A percentile compares a stretch with the other conserved stretches of the same genome.
phyloP scores from a whole-genome alignment of 225 moss, liverwort and hornwort genomes.

The Asterella californica region DNA sequence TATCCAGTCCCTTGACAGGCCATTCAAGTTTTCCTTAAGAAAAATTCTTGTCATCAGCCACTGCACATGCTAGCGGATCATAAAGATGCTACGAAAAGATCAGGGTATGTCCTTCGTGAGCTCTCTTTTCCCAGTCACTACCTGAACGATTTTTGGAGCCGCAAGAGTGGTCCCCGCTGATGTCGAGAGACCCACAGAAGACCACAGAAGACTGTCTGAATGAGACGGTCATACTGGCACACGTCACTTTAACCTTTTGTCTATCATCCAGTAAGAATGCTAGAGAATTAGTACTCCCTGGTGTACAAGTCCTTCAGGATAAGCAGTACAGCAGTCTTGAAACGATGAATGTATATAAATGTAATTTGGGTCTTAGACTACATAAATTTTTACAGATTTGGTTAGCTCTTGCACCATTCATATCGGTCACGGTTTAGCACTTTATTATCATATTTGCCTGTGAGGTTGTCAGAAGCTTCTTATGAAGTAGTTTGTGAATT shows the following conservation, averaged over 20 bases:
- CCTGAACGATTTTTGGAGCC: neutral
- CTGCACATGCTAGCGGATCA: neutral
- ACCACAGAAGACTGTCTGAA: conserved; percentile 1
- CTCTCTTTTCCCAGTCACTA: neutral
- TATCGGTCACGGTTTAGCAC: too few relatives aligned
- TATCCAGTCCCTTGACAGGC: neutral
- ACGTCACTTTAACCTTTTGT: neutral
- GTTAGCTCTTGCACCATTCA: too few relatives aligned
- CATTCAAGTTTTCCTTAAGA: neutral
- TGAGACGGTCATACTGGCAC: neutral
- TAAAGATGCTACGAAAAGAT: neutral
- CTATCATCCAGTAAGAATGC: neutral
- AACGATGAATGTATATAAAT: too few relatives aligned
- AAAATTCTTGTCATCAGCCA: neutral
- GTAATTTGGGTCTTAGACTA: too few relatives aligned
- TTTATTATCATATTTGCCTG: too few relatives aligned
- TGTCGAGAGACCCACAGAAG: neutral
- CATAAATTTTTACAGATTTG: too few relatives aligned
- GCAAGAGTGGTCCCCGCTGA: neutral
- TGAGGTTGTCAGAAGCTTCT: too few relatives aligned
- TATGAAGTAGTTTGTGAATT: too few relatives aligned
- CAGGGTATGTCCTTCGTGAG: neutral
- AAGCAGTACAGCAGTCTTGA: too few relatives aligned
- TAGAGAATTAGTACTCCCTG: neutral
- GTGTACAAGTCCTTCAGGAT: too few relatives aligned